Percentiles rank a stretch among this genome's conserved stretches.
phyloP scores from a whole-genome alignment of 169 alveolate species.

The Amoebophrya sp. region DNA sequence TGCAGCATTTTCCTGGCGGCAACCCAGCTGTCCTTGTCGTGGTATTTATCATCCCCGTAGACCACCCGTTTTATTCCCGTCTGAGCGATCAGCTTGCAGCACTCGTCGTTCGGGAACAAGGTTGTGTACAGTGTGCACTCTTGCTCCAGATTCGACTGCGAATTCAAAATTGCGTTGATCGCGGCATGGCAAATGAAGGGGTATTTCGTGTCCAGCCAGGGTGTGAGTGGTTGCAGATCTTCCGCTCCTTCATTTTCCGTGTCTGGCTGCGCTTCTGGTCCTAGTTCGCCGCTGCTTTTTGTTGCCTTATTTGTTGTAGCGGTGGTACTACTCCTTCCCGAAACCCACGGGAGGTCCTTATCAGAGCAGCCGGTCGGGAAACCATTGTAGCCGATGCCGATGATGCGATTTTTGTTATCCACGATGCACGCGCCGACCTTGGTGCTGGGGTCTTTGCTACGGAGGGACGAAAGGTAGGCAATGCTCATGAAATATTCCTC shows the following conservation, averaged over 20 bases:
- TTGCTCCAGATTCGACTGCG: background rate
- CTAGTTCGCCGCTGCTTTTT: too few relatives aligned
- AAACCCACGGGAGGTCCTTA: background rate
- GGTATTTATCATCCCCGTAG: background rate
- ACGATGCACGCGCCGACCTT: conserved; percentile 22
- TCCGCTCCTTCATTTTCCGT: too few relatives aligned
- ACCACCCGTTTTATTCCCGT: background rate
- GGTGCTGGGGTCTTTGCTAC: background rate
- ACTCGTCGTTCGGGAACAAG: background rate
- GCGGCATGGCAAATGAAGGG: background rate
- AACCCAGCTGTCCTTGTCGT: background rate
- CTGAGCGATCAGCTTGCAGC: background rate
- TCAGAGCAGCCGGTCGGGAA: background rate
- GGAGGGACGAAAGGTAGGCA: background rate
- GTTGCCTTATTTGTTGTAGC: too few relatives aligned
- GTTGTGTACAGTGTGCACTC: background rate
- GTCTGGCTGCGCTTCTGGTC: too few relatives aligned
- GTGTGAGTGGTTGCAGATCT: background rate
- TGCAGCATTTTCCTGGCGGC: background rate
- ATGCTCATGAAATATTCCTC: background rate
- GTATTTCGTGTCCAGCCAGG: background rate
- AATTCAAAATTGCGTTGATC: background rate
- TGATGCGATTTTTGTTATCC: background rate
- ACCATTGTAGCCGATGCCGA: conserved; percentile 20
- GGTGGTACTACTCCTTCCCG: too few relatives aligned